Evolutionary conservation across 2,329 filamentous ascomycete genomes (phyloP), one percentile per base, ranked within the genome.

Genomic region (Penicillium brasilianum): DNA sequence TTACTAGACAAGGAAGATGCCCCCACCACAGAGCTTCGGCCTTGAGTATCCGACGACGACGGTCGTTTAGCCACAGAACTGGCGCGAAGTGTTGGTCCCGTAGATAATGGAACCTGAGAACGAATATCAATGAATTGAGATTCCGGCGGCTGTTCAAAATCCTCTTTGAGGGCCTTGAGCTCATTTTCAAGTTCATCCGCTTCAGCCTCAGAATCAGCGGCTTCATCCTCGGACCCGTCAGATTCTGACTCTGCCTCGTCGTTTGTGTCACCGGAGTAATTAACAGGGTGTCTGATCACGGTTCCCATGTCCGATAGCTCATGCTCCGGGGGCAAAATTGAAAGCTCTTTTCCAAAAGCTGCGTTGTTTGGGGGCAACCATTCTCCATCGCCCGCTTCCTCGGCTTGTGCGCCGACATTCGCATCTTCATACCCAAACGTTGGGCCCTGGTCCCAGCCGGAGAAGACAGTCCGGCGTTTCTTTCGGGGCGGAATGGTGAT

Each of bases 401-500:
- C 66, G 1, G 20, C 55, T 39, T 60, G 7, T 2, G 9, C n/a
- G 13, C 37, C 37, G n/a, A n/a, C 41, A 18, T 55, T 56, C 8
- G 30, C 43, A 32, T 55, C 50, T 18, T 57, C 61, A 10, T 55
- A 10, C n/a, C 34, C 51, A 53, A 36, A 70, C 3, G 55, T 65
- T 16, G 58, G 61, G n/a, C 59, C 62, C 57, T 60, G 63, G 8
- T 69, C 68, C 71, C 71, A 76, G 20, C 68, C 66, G 2, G 71
- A 70, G 55, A 72, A 66, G 13, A 69, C 67, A 43, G 66, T 89
- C 68, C 67, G 73, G n/a, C 87, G 82, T 37, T 83, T 84, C 68
- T 95, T 96, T 63, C 88, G 84, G 1, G 92, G 88, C 0, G 91
- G 90, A 16, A 96, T 91, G 13, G 83, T 79, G 41, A 96, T 80